Base-by-base conservation (phyloP, 2,329 filamentous ascomycete genomes). In the Talaromyces sp. region DNA sequence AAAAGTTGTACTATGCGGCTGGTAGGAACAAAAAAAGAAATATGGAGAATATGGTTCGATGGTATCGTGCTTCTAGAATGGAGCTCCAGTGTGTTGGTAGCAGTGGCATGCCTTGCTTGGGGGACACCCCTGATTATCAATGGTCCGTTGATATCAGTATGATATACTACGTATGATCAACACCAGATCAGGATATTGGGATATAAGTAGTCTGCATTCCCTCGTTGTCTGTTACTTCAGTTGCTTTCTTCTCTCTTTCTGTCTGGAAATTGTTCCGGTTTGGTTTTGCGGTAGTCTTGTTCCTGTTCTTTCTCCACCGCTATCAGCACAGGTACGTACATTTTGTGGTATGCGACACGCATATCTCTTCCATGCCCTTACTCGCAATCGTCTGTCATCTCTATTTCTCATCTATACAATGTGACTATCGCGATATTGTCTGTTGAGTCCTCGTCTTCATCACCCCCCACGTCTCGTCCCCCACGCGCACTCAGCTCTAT, bases 1-100 rank as follows among this genome's bases (percentile, higher is more conserved):
- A 40, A 71, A 71, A 72, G 40, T 43, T 43, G 40, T 69, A 70
- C 38, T 47, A 1, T 17, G 25, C n/a, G 8, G 10, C 10, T 1
- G 19, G 22, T 3, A n/a, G 17, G 11, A 36, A 19, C 13, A 19
- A 17, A 54, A 19, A 54, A 34, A 34, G 29, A 36, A 36, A 56
- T 56, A 56, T 56, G 53, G 53, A 17, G 29, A 38, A 15, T 25
- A 47, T 22, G 19, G 43, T 47, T 47, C 43, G 43, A 53, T 31
- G 19, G 4, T 10, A 29, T 53, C 15, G 49, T 27, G 25, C 15
- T 53, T 53, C 49, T 53, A 29, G 49, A 53, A 53, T n/a, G 49
- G 49, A 53, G 49, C 25, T 27, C 45, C 22, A 49, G 22, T 17
- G 2, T 51, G 25, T 49, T 27, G 47, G 47, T 17, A 6, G 47